These are phyloP conservation scores for Cladosporium austrohemisphaericum DNA, from an alignment of 2,329 filamentous ascomycete species.

Conservation along the genomic window DNA sequence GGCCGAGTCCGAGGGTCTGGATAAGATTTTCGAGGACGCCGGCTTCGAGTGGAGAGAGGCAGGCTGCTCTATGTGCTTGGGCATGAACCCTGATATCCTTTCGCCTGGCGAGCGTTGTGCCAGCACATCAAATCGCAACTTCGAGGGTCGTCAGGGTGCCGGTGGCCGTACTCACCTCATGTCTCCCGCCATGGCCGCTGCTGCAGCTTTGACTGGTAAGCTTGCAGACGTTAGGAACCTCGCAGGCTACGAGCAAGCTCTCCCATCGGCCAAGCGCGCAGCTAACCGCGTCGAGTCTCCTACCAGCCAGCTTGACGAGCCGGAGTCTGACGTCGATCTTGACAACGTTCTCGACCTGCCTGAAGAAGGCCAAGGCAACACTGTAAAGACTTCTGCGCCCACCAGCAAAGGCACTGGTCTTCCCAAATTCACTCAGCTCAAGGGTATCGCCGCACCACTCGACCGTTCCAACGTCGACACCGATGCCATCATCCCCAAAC, in stretches of 20 bases:
- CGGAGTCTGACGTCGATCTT: constrained; percentile 59
- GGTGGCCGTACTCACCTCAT: constrained; percentile 89
- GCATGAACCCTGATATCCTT: constrained; percentile 98
- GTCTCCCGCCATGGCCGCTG: constrained; percentile 95
- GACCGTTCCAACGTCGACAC: constrained; percentile 92
- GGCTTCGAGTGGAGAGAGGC: constrained; percentile 98
- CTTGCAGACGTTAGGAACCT: constrained; percentile 87
- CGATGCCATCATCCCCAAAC: constrained; percentile 98
- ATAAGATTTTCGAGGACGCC: constrained; percentile 86
- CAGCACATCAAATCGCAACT: constrained; percentile 94
- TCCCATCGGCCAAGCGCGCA: constrained; percentile 41
- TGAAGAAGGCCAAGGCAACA: constrained; percentile 66
- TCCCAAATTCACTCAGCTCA: constrained; percentile 77
- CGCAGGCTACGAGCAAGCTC: constrained; percentile 49
- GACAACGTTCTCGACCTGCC: constrained; percentile 62
- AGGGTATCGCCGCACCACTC: constrained; percentile 82
- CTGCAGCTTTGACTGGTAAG: constrained; percentile 83
- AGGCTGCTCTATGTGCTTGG: constrained; percentile 97
- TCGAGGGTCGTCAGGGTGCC: constrained; percentile 92
- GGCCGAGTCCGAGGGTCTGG: constrained; percentile 85
- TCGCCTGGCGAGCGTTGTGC: constrained; percentile 90
- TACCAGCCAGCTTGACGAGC: constrained; percentile 49
- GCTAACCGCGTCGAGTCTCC: constrained; percentile 56
- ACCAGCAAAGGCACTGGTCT: constrained; percentile 57
- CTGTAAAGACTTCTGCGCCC: constrained; percentile 47